Base-by-base conservation (phyloP, 352 stramenopile genomes). In the Pythium coloratum region DNA sequence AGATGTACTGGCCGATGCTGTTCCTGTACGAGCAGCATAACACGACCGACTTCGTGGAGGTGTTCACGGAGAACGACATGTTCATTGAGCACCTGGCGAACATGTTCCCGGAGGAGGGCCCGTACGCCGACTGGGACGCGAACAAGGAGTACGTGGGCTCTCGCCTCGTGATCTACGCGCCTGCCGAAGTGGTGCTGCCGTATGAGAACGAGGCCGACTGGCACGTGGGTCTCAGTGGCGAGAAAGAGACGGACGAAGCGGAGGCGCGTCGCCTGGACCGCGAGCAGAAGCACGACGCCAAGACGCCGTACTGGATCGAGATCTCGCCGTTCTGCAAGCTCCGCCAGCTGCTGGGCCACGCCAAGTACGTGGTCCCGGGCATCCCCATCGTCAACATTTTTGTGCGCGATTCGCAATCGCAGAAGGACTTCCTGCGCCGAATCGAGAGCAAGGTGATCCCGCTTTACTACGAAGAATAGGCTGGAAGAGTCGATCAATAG, bases 81-180 rank as follows among this genome's bases (percentile, higher is more conserved):
- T 75, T 95, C 46, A 90, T 95, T 50, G 86, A 95, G 66, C 88
- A 96, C 72, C 65, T 96, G 59, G 88, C 86, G 64, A 95, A 95
- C 71, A 95, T 95, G 86, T 96, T 96, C 72, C 88, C 88, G 0
- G 88, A 96, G 58, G 86, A 94, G 49, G 88, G 88, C 0, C 85
- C 88, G 54, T 92, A 86, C 66, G 89, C 83, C 47, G 75, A 94
- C 24, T 96, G 88, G 88, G 88, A 96, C 71, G 70, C 59, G 13
- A 73, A 82, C 3, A 63, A 88, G 13, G 74, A 89, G 67, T 96
- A 92, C 65, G 77, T 88, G 54, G 88, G 86, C 20, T 94, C 85
- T 32, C 79, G 86, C 24, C 71, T 96, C 33, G 82, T 89, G 20
- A 71, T 94, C 28, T 95, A 92, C 57, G 86, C 82, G 12, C 82